phyloP scores from a whole-genome alignment of 2,329 filamentous ascomycete genomes.

The Diaporthe vaccinii region DNA sequence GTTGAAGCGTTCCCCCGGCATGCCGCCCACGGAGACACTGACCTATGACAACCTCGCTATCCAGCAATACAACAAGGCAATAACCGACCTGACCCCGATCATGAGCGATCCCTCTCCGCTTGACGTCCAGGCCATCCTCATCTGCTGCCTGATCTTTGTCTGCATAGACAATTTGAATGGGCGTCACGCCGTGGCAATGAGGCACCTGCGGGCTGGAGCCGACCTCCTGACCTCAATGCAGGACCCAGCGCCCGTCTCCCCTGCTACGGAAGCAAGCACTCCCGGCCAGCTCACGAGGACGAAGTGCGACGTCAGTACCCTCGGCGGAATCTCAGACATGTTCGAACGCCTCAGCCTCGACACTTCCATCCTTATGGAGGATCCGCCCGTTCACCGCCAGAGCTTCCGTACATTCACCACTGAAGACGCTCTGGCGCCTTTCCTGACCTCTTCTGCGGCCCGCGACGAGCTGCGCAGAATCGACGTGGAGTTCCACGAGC shows the following conservation, averaged over 20 bases:
- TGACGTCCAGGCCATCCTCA: constrained; percentile 1
- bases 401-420: neutral
- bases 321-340: constrained; percentile 4
- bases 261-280: neutral
- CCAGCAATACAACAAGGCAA: constrained; percentile 19
- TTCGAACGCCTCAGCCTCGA: constrained; percentile 20
- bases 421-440: neutral
- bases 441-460: constrained; percentile 8
- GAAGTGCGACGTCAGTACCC: neutral
- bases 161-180: constrained; percentile 10
- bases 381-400: neutral
- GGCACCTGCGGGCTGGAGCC: neutral
- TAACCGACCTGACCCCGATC: constrained; percentile 3
- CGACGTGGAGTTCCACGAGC: neutral
- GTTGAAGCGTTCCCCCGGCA: neutral
- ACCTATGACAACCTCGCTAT: constrained; percentile 5
- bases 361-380: constrained; percentile 9
- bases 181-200: neutral
- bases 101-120: neutral
- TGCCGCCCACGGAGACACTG: neutral
- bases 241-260: neutral
- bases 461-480: neutral
- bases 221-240: neutral
- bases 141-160: constrained; percentile 20
- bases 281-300: neutral